Conservation (phyloP, 2,329 filamentous ascomycete species). For the Huntiella savannae region DNA sequence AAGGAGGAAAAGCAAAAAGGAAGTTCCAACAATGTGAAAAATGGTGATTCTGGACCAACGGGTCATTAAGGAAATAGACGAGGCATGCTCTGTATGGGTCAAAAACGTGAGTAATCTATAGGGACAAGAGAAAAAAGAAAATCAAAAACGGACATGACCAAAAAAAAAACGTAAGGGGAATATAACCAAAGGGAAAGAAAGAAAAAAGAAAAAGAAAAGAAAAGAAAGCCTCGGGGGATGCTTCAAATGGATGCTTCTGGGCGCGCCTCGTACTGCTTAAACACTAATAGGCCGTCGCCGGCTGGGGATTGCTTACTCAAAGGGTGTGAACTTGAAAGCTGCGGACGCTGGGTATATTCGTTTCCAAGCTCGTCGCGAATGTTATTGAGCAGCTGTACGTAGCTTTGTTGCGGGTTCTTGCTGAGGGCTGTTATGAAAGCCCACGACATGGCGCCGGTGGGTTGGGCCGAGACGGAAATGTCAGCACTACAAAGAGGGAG, state of each 20-base stretch:
- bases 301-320: constrained; percentile 45
- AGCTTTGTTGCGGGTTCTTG: constrained; percentile 96
- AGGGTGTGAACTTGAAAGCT: constrained; percentile 91
- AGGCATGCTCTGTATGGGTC: background rate
- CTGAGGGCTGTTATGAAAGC: constrained; percentile 84
- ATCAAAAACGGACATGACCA: background rate
- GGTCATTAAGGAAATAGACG: no score
- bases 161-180: background rate
- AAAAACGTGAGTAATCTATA: background rate
- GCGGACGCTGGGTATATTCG: constrained; percentile 87
- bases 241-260: constrained; percentile 2
- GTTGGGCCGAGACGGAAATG: constrained; percentile 74
- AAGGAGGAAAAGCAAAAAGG: background rate
- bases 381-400: constrained; percentile 88
- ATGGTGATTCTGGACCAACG: background rate
- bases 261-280: no score
- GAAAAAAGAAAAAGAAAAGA: background rate
- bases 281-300: no score
- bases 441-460: constrained; percentile 96
- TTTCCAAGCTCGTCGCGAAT: constrained; percentile 79
- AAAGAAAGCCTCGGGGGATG: background rate
- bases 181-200: background rate
- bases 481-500: constrained; percentile 46
- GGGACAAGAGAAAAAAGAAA: background rate
- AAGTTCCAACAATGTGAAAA: background rate